A percentile compares a stretch with the other conserved stretches of the same genome.
These are phyloP conservation scores for Phaeotremella fagi DNA, from an alignment of 768 basidiomycete genomes.

Conservation along the genomic window DNA sequence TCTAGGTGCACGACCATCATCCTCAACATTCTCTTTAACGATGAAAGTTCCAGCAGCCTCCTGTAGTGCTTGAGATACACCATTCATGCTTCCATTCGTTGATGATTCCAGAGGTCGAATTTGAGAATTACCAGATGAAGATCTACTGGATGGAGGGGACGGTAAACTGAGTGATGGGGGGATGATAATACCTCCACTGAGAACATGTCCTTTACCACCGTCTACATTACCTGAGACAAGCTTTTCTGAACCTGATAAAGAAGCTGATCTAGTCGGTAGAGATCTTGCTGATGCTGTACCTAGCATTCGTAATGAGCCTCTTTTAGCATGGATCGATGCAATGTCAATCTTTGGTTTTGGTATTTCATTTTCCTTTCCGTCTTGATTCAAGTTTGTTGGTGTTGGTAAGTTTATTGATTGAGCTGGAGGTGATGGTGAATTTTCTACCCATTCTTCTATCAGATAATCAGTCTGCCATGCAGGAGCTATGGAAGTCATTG, in stretches of 20 bases:
- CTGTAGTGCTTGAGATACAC: neutral
- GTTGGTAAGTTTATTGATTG: constrained; percentile 45
- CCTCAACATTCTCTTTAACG: constrained; percentile 40
- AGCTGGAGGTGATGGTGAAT: constrained; percentile 42
- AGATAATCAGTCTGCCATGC: constrained; percentile 65
- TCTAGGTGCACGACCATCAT: constrained; percentile 29
- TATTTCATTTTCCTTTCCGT: too few relatives aligned
- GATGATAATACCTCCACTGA: constrained; percentile 9
- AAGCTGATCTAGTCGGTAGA: constrained; percentile 12
- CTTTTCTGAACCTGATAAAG: neutral
- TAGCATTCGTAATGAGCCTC: constrained; percentile 33
- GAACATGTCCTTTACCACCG: constrained; percentile 16
- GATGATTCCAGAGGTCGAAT: neutral
- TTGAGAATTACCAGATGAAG: constrained; percentile 53
- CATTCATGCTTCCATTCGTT: constrained; percentile 54
- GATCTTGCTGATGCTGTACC: constrained; percentile 34
- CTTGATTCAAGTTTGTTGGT: constrained; percentile 49
- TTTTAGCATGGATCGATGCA: constrained; percentile 30
- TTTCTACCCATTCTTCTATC: constrained; percentile 83
- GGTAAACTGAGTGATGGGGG: constrained; percentile 10
- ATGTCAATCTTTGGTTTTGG: constrained; percentile 45
- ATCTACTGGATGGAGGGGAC: constrained; percentile 29
- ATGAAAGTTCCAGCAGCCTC: constrained; percentile 47
- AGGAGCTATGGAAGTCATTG: constrained; percentile 22
- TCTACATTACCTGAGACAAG: constrained; percentile 36